A percentile compares a stretch with the other conserved stretches of the same genome.
These are phyloP conservation scores for Colletotrichum abscissum DNA, from an alignment of 2,329 filamentous ascomycete genomes.

Conservation along the genomic window DNA sequence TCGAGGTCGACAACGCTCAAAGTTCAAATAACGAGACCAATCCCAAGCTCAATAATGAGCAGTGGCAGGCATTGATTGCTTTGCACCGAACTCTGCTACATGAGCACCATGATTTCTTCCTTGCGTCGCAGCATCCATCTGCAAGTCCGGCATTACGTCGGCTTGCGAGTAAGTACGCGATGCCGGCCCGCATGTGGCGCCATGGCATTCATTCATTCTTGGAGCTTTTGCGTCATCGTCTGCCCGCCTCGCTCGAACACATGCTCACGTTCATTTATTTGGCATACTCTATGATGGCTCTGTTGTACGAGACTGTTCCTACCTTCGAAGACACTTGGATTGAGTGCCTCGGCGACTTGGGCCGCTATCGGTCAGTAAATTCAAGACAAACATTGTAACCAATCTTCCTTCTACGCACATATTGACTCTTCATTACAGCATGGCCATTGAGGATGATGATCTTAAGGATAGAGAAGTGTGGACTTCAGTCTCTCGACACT, in stretches of 20 bases:
- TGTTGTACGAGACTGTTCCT: conserved; percentile 87
- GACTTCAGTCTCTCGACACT: conserved; percentile 82
- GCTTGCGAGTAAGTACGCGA: conserved; percentile 84
- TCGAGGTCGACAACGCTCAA: conserved; percentile 79
- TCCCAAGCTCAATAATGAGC: conserved; percentile 67
- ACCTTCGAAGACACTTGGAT: conserved; percentile 91
- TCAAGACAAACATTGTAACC: too few relatives aligned
- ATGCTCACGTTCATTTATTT: conserved; percentile 93
- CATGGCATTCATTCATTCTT: conserved; percentile 90
- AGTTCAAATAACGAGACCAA: conserved; percentile 55
- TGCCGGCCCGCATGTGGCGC: conserved; percentile 95
- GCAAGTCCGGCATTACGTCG: conserved; percentile 75
- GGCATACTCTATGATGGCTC: conserved; percentile 89
- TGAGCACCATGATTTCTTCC: conserved; percentile 87
- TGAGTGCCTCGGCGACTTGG: conserved; percentile 89
- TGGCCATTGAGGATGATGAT: conserved; percentile 92
- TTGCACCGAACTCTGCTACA: conserved; percentile 84
- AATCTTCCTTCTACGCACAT: accelerated
- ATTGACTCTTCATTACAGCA: conserved; percentile 49
- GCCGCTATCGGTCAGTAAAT: conserved; percentile 67
- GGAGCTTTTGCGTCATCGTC: conserved; percentile 77
- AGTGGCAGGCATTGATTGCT: conserved; percentile 87
- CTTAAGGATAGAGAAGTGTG: conserved; percentile 81
- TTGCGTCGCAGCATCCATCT: conserved; percentile 87
- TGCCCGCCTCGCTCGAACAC: conserved; percentile 84